A percentile compares a stretch with the other conserved stretches of the same genome.
Evolutionary conservation across 2,329 filamentous ascomycete species (phyloP).

Genomic region (Clarireedia paspali): DNA sequence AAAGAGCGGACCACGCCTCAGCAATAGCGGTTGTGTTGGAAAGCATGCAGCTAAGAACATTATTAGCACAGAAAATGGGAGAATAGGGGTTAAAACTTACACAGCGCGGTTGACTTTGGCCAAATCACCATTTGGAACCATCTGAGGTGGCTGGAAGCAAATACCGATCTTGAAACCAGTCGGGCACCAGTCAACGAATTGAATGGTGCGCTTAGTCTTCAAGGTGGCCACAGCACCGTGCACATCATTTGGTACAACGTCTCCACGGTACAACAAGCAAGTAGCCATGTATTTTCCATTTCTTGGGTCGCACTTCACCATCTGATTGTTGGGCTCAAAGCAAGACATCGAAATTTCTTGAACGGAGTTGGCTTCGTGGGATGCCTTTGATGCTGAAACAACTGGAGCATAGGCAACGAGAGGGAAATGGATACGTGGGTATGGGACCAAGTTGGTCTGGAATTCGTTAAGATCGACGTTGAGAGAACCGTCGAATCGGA

Average conservation of each 20-base stretch:
- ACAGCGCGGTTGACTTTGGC: constrained; percentile 46
- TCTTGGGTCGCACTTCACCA: constrained; percentile 57
- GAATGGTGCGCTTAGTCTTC: constrained; percentile 57
- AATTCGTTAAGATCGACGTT: constrained; percentile 64
- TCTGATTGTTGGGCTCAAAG: constrained; percentile 62
- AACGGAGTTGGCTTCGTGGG: constrained; percentile 59
- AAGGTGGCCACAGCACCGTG: constrained; percentile 49
- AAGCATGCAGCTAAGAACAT: constrained; percentile 46
- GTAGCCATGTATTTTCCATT: constrained; percentile 65
- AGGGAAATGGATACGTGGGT: constrained; percentile 60
- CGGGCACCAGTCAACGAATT: constrained; percentile 58
- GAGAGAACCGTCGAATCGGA: constrained; percentile 58
- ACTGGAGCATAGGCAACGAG: constrained; percentile 59
- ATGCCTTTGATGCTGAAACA: constrained; percentile 50
- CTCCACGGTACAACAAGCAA: constrained; percentile 57
- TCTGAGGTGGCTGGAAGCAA: constrained; percentile 53
- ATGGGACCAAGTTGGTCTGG: constrained; percentile 62
- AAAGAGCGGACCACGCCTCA: constrained; percentile 56
- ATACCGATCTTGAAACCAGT: constrained; percentile 64
- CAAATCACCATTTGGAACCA: constrained; percentile 43
- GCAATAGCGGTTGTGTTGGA: constrained; percentile 61
- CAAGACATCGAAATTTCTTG: constrained; percentile 40
- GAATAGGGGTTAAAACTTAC: too few species aligned
- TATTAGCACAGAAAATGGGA: too few species aligned
- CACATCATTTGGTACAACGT: constrained; percentile 56